Base-by-base conservation (phyloP, 768 basidiomycete genomes). In the Stropharia rugosoannulata region DNA sequence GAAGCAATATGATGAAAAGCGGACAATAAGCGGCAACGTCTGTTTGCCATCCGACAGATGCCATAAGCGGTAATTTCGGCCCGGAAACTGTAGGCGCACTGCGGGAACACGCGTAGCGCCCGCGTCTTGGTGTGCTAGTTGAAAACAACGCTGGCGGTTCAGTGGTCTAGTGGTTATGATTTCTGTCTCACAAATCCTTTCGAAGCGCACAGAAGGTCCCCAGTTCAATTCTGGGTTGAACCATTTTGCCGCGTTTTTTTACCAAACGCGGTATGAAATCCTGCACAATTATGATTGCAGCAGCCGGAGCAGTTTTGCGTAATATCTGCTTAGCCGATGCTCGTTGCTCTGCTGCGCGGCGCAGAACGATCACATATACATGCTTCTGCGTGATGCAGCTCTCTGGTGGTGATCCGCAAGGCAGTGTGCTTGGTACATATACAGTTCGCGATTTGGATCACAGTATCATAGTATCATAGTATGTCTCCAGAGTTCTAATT, bases 141-240 rank as follows among this genome's bases (percentile, higher is more conserved):
- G 16, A 19, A 9, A 2, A n/a, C 22, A 0, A 27, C 22, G 43
- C 3, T 35, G 22, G 18, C 35, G 51, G 51, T 52, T 52, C 51
- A 52, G 44, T 52, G 51, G 51, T 52, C 51, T 52, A 52, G 41
- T 52, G 51, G 41, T 52, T 44, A 52, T 52, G 51, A 52, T 52
- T 52, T 52, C 41, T 52, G 51, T 52, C 51, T 52, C 51, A 44
- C 51, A 52, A 35, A 42, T 41, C 18, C 32, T n/a, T 42, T 40
- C 19, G 2, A 13, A 11, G 51, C 7, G n/a, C 51, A 43, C 51
- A 44, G 41, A 44, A 44, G 51, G 51, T 52, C 41, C 44, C 51
- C 51, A 52, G 51, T 52, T 52, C 51, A 42, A 52, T 52, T 42
- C 41, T 44, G 51, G 41, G 44, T 44, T 44, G 51, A 44, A 52